Conservation (phyloP, 352 stramenopile species). For the Pythium aquatile region DNA sequence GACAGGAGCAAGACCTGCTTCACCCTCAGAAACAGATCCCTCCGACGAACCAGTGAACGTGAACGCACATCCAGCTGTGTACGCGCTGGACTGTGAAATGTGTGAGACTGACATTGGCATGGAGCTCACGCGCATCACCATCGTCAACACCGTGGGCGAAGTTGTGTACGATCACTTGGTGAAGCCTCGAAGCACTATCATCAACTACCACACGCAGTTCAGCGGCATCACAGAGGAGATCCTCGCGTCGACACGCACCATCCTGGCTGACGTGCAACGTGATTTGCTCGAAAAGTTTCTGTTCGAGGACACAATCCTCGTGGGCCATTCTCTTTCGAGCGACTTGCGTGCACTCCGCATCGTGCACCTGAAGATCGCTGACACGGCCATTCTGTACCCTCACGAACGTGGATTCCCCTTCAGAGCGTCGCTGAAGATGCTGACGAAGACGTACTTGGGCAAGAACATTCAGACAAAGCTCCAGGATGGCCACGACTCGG, state of each 20-base stretch:
- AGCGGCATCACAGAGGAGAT: slow-evolving; percentile 85
- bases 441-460: slow-evolving; percentile 80
- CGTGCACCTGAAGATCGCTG: slow-evolving; percentile 63
- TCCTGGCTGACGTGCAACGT: slow-evolving; percentile 70
- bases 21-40: background rate
- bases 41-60: background rate
- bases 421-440: slow-evolving; percentile 75
- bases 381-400: slow-evolving; percentile 85
- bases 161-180: slow-evolving; percentile 86
- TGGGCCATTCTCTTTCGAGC: slow-evolving; percentile 86
- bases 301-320: slow-evolving; percentile 74
- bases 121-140: slow-evolving; percentile 80
- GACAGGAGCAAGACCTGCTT: slow-evolving; percentile 35
- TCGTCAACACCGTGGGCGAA: slow-evolving; percentile 51
- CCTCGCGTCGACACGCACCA: slow-evolving; percentile 51
- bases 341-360: slow-evolving; percentile 78
- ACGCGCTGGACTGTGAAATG: slow-evolving; percentile 90
- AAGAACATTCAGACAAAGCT: slow-evolving; percentile 76
- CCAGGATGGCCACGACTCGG: slow-evolving; percentile 74
- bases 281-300: slow-evolving; percentile 56
- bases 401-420: slow-evolving; percentile 83
- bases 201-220: slow-evolving; percentile 90
- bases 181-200: slow-evolving; percentile 81
- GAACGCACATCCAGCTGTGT: slow-evolving; percentile 33
- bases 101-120: slow-evolving; percentile 84